Percentiles rank a stretch among this genome's conserved stretches.
Evolutionary conservation across 345 rosid genomes (phyloP).

Genomic region (Eucalyptus grandis): DNA sequence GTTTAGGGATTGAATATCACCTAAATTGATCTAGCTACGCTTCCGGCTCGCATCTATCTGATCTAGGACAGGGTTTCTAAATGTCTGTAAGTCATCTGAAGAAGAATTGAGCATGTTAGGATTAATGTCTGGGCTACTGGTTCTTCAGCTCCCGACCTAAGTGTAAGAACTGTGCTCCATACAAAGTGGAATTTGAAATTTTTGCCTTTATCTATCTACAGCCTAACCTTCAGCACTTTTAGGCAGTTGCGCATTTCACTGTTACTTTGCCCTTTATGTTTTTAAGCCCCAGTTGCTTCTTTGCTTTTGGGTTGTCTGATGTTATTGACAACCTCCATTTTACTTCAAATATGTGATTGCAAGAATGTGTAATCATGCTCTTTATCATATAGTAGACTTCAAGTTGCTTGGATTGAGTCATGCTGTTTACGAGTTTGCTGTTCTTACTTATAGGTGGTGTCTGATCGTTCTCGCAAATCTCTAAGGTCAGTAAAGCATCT

Average conservation of each 20-base stretch:
- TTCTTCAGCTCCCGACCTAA: neutral
- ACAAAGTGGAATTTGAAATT: neutral
- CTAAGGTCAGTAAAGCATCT: slow-evolving; percentile 26
- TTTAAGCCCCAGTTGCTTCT: neutral
- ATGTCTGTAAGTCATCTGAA: neutral
- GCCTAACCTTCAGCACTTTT: neutral
- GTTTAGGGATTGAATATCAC: neutral
- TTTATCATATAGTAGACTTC: neutral
- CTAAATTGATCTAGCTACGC: neutral
- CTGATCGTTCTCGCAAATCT: slow-evolving; percentile 17
- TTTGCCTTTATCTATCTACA: neutral
- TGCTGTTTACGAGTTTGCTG: neutral
- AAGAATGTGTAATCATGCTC: neutral
- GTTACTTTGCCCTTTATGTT: neutral
- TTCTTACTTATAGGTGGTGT: slow-evolving; percentile 12
- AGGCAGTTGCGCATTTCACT: neutral
- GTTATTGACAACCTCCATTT: neutral
- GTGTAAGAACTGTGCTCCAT: neutral
- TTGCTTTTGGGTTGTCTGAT: neutral
- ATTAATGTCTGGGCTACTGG: neutral
- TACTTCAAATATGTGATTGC: neutral
- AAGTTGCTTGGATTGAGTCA: neutral
- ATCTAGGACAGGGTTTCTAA: neutral
- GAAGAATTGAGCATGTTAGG: neutral
- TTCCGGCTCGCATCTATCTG: neutral